Conservation (phyloP, 2,329 filamentous ascomycete species). For the Saccharata proteae region DNA sequence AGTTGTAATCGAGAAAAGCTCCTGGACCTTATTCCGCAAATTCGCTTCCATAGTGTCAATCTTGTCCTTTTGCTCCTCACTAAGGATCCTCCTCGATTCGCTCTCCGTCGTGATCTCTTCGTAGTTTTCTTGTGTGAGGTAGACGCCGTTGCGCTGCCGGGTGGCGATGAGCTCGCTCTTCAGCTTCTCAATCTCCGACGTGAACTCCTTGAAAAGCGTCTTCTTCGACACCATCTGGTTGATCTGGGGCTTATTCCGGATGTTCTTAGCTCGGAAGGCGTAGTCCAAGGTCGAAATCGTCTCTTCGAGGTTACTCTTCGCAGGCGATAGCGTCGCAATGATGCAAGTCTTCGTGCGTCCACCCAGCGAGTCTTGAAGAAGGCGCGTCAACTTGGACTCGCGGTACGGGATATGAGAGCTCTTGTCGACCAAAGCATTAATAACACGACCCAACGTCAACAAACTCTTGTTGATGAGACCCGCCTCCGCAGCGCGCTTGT, state of each 20-base stretch:
- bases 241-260: conserved; percentile 92
- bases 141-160: conserved; percentile 86
- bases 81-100: conserved; percentile 81
- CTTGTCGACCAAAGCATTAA: conserved; percentile 90
- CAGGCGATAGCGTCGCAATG: conserved; percentile 89
- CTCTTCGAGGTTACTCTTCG: conserved; percentile 90
- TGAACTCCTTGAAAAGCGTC: conserved; percentile 80
- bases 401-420: conserved; percentile 81
- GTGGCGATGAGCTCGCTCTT: conserved; percentile 91
- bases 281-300: conserved; percentile 98
- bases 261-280: conserved; percentile 95
- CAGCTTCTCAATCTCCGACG: conserved; percentile 82
- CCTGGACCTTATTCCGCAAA: conserved; percentile 84
- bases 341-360: conserved; percentile 97
- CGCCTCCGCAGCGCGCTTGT: conserved; percentile 91
- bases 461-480: conserved; percentile 97
- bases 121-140: conserved; percentile 76
- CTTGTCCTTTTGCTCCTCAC: conserved; percentile 83
- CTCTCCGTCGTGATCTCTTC: conserved; percentile 87
- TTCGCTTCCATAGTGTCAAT: conserved; percentile 88
- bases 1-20: conserved; percentile 74
- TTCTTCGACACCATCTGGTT: conserved; percentile 91
- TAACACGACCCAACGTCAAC: conserved; percentile 86
- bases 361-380: conserved; percentile 92
- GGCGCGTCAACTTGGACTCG: conserved; percentile 88